Conservation (phyloP, 768 basidiomycete genomes). For the Chiua virens region DNA sequence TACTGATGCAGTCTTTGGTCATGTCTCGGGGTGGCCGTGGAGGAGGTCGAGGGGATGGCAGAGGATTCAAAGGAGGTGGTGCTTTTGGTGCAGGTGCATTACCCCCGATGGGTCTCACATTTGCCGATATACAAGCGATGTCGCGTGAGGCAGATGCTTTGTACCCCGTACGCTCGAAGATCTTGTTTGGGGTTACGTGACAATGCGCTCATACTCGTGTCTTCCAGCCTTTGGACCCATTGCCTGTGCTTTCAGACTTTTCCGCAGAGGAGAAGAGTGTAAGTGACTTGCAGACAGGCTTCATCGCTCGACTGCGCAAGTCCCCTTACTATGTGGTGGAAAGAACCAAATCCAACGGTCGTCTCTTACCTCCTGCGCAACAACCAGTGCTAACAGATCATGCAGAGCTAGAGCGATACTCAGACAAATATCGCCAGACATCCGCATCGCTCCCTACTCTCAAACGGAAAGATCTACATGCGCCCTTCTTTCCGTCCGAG, state of each 20-base stretch:
- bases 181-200: conserved; percentile 16
- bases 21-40: conserved; percentile 57
- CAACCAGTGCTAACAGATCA: background rate
- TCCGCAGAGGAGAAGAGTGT: conserved; percentile 65
- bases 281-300: conserved; percentile 65
- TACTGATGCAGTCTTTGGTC: background rate
- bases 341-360: conserved; percentile 61
- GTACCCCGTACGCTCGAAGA: conserved; percentile 68
- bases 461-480: conserved; percentile 67
- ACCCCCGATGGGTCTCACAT: conserved; percentile 79
- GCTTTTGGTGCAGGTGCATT: conserved; percentile 37
- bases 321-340: conserved; percentile 80
- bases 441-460: conserved; percentile 59
- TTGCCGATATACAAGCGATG: conserved; percentile 74
- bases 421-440: conserved; percentile 78
- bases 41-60: conserved; percentile 51
- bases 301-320: conserved; percentile 60
- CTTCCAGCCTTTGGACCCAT: conserved; percentile 54
- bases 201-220: conserved; percentile 17
- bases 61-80: conserved; percentile 55
- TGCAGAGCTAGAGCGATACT: conserved; percentile 75
- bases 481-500: conserved; percentile 74
- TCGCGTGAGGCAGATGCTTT: conserved; percentile 74
- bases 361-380: conserved; percentile 3
- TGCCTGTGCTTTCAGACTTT: conserved; percentile 70